These are phyloP conservation scores for Thecaphora thlaspeos DNA, from an alignment of 1,284 basidiomycete genomes.

Conservation along the genomic window DNA sequence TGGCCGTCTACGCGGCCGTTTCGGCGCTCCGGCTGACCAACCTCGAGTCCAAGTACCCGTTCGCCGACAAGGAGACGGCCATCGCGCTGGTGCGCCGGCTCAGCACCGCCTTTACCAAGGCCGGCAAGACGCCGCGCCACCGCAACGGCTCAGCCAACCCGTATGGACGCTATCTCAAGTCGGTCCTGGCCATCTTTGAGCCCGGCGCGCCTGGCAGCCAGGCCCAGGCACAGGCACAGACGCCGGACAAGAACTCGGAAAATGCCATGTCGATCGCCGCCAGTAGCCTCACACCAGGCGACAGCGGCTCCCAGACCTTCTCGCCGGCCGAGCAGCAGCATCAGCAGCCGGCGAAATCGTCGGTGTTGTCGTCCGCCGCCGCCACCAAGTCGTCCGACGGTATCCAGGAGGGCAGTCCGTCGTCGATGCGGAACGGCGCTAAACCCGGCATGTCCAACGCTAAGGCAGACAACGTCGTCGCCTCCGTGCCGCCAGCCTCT, in stretches of 20 bases:
- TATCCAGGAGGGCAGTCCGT: no score
- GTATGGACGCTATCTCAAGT: conserved; percentile 41
- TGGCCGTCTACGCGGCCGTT: conserved; percentile 45
- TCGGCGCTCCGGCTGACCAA: conserved; percentile 45
- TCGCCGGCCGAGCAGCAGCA: no score
- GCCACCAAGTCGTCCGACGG: no score
- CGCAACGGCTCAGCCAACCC: conserved; percentile 46
- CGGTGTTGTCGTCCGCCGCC: no score
- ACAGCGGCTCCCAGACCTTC: conserved; percentile 26
- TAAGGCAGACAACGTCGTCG: no score
- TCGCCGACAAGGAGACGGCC: conserved; percentile 33
- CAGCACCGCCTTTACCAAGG: conserved; percentile 29
- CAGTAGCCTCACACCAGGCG: conserved; percentile 28
- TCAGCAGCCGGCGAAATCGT: no score
- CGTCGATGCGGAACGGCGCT: no score
- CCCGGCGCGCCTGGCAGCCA: conserved; percentile 8
- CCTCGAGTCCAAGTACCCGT: conserved; percentile 34
- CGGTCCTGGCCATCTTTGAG: conserved; percentile 33
- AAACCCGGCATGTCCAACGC: no score
- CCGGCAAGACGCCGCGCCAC: conserved; percentile 45
- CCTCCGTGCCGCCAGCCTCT: no score
- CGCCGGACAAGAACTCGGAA: conserved; percentile 30
- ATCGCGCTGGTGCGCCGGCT: conserved; percentile 32
- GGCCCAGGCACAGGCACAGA: conserved; percentile 1
- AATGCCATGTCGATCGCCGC: conserved; percentile 26